These are phyloP conservation scores for Vigna nakashimae DNA, from an alignment of 306 rosid species.

Conservation along the genomic window DNA sequence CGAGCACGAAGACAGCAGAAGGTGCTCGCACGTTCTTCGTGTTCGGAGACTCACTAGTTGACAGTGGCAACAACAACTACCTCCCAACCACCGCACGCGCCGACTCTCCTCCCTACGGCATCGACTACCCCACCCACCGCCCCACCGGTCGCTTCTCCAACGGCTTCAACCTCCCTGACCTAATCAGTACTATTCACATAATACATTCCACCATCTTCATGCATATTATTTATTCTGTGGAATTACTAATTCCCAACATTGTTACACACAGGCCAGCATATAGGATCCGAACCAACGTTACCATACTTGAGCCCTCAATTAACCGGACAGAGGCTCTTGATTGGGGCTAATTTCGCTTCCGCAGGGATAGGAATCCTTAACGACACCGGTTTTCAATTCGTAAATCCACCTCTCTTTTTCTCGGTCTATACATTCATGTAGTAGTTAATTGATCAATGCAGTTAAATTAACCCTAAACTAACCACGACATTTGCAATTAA, in stretches of 20 bases:
- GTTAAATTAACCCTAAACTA: neutral
- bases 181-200: conserved; percentile 40
- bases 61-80: conserved; percentile 68
- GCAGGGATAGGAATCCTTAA: conserved; percentile 76
- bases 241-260: neutral
- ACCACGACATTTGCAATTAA: no score
- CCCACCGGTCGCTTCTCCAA: conserved; percentile 80
- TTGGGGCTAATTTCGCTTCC: conserved; percentile 80
- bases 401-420: conserved; percentile 20
- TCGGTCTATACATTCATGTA: no score
- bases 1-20: conserved; percentile 23
- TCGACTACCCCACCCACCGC: conserved; percentile 57
- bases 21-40: conserved; percentile 56
- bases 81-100: conserved; percentile 60
- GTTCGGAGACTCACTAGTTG: conserved; percentile 69
- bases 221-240: neutral
- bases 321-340: conserved; percentile 53
- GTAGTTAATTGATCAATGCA: no score
- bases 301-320: conserved; percentile 65
- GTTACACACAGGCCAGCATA: conserved; percentile 46
- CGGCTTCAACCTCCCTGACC: conserved; percentile 69
- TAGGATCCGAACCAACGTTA: conserved; percentile 60
- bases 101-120: conserved; percentile 64
- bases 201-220: neutral
- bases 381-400: conserved; percentile 71